These are phyloP conservation scores for Leucosporidium yakuticum DNA, from an alignment of 768 basidiomycete species.

Conservation along the genomic window DNA sequence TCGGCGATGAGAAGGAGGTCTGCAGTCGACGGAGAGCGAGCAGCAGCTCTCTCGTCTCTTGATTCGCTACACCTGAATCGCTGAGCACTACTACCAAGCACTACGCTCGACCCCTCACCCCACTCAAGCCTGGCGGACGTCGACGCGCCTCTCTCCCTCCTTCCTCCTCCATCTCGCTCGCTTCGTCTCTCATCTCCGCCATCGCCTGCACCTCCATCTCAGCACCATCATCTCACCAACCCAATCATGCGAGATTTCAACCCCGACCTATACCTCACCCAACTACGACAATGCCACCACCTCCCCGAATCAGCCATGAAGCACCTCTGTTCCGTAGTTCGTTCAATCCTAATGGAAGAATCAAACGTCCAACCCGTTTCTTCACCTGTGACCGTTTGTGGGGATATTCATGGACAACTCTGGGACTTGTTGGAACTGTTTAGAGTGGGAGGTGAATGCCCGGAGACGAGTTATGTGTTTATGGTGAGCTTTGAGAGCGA, in stretches of 20 bases:
- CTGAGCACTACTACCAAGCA: too few relatives aligned
- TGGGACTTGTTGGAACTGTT: slow-evolving; percentile 47
- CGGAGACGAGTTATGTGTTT: slow-evolving; percentile 44
- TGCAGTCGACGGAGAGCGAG: too few relatives aligned
- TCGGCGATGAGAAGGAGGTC: too few relatives aligned
- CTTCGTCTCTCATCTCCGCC: background rate
- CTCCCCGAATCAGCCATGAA: slow-evolving; percentile 47
- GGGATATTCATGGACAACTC: slow-evolving; percentile 50
- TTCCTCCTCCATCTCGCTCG: background rate
- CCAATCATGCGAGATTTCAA: slow-evolving; percentile 3
- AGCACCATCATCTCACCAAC: background rate
- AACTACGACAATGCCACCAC: slow-evolving; percentile 46
- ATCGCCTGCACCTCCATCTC: background rate
- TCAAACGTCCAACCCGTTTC: slow-evolving; percentile 48
- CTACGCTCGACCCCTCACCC: too few relatives aligned
- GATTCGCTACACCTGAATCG: too few relatives aligned
- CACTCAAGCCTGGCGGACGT: too few relatives aligned
- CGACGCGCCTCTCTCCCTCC: too few relatives aligned
- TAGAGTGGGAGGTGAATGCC: slow-evolving; percentile 42
- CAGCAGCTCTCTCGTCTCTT: too few relatives aligned
- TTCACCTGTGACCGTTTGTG: slow-evolving; percentile 48
- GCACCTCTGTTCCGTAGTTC: slow-evolving; percentile 43
- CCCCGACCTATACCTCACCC: slow-evolving; percentile 25
- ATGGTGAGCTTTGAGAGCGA: slow-evolving; percentile 32
- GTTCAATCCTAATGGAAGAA: slow-evolving; percentile 47